These are phyloP conservation scores for Coniferiporia sulphurascens DNA, from an alignment of 1,284 basidiomycete species.

Conservation along the genomic window DNA sequence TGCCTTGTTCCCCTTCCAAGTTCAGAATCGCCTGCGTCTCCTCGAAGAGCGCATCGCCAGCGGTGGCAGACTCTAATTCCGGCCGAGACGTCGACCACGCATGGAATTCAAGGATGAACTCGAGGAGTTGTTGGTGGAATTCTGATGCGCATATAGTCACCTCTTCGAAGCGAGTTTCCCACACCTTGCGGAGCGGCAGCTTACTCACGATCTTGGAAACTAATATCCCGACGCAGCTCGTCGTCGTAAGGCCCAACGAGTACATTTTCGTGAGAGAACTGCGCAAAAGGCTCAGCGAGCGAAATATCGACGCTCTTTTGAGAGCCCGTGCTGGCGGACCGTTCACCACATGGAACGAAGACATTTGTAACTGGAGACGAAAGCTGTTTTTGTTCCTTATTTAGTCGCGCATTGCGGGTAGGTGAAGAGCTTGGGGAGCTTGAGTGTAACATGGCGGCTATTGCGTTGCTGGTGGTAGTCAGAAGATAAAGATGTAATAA, in stretches of 20 bases:
- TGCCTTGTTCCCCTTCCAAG: slow-evolving; percentile 36
- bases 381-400: not conserved
- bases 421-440: not conserved
- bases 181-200: not conserved
- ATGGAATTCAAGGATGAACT: slow-evolving; percentile 14
- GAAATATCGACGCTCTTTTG: not conserved
- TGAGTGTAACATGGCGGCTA: not conserved
- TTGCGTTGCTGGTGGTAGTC: not conserved
- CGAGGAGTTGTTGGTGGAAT: slow-evolving; percentile 15
- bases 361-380: not conserved
- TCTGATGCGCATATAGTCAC: slow-evolving; percentile 18
- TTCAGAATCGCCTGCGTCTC: slow-evolving; percentile 25
- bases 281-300: slow-evolving; percentile 8
- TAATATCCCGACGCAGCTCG: slow-evolving; percentile 20
- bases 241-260: slow-evolving; percentile 5
- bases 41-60: slow-evolving; percentile 20
- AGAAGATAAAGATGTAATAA: not conserved
- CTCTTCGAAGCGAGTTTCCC: too few relatives aligned
- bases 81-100: slow-evolving; percentile 15
- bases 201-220: slow-evolving; percentile 30
- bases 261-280: slow-evolving; percentile 10
- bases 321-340: not conserved
- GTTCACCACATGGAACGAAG: not conserved
- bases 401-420: not conserved
- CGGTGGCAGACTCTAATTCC: slow-evolving; percentile 15